A percentile compares a stretch with the other conserved stretches of the same genome.
Evolutionary conservation across 768 basidiomycete genomes (phyloP).

Genomic region (Kwoniella botswanensis): DNA sequence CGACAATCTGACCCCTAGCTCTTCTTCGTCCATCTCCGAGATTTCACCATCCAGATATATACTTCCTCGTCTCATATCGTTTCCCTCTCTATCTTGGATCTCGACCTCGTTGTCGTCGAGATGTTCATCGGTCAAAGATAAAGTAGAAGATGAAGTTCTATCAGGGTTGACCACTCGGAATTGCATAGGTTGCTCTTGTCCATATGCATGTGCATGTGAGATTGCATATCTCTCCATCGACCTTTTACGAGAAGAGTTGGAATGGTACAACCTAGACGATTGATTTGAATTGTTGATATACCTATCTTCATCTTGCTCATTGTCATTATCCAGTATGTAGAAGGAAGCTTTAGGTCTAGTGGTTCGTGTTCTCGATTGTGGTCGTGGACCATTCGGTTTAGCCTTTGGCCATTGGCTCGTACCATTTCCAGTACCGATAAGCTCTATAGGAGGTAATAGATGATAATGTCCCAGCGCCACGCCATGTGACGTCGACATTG

Average conservation of each 20-base stretch:
- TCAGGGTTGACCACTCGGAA: background rate
- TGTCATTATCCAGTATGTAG: background rate
- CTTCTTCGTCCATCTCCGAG: background rate
- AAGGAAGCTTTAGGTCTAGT: background rate
- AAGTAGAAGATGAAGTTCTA: background rate
- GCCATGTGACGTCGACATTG: background rate
- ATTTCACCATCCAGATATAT: background rate
- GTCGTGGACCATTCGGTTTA: constrained; percentile 2
- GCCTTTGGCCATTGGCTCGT: background rate
- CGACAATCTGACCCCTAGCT: background rate
- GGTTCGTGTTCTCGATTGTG: background rate
- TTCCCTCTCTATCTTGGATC: background rate
- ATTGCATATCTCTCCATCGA: background rate
- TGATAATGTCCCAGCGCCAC: too few relatives aligned
- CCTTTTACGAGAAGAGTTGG: background rate
- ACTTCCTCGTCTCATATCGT: background rate
- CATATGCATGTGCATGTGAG: background rate
- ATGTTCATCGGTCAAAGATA: background rate
- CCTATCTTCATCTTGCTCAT: background rate
- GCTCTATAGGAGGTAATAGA: constrained; percentile 7
- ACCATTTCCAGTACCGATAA: background rate
- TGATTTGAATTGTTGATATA: background rate
- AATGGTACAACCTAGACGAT: background rate
- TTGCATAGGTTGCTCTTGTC: background rate
- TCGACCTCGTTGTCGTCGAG: background rate